These are phyloP conservation scores for Yamadazyma sp. DNA, from an alignment of 805 yeast genomes.

Conservation along the genomic window DNA sequence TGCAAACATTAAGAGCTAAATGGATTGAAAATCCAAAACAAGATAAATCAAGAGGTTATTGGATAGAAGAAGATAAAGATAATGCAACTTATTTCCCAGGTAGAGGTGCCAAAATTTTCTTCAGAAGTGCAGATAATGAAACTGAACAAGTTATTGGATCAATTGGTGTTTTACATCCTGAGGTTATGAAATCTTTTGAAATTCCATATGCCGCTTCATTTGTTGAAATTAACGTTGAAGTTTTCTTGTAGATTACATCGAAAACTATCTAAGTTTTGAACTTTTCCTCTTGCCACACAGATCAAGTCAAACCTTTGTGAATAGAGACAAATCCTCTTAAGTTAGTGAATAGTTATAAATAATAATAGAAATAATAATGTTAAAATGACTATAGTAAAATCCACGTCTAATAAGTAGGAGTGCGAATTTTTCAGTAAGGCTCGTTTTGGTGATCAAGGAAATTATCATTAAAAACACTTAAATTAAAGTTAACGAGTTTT, in stretches of 20 bases:
- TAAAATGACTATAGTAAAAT: no score
- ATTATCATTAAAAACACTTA: no score
- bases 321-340: no score
- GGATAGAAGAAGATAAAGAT: constrained; percentile 71
- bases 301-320: no score
- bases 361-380: no score
- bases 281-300: no score
- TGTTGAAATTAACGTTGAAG: constrained; percentile 87
- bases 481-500: no score
- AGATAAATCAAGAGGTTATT: constrained; percentile 67
- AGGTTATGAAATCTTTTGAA: constrained; percentile 81
- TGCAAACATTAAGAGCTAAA: constrained; percentile 91
- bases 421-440: no score
- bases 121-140: constrained; percentile 61
- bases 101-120: constrained; percentile 87
- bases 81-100: constrained; percentile 90
- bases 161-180: constrained; percentile 95
- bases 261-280: no score
- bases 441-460: no score
- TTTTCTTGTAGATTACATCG: constrained; percentile 57
- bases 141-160: constrained; percentile 66
- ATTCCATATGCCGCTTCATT: constrained; percentile 90
- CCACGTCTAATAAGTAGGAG: no score
- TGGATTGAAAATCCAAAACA: constrained; percentile 64
- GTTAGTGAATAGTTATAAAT: no score